Base-by-base conservation (phyloP, 2,329 filamentous ascomycete species). In the Beauveria asiatica region DNA sequence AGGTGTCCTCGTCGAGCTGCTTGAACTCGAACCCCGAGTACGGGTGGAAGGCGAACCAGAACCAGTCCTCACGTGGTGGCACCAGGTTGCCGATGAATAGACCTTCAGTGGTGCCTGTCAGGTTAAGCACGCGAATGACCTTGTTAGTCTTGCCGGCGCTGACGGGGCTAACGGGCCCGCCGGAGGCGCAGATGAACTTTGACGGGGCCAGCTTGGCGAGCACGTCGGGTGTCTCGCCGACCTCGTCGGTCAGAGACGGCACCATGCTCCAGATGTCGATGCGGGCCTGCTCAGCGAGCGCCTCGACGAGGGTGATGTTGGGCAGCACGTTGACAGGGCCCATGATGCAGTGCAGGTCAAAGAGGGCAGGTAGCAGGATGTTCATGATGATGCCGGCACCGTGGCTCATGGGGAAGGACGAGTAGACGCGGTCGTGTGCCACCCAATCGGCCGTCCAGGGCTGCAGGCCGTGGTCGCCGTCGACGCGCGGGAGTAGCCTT, bases 351-450 rank as follows among this genome's bases (percentile, higher is more conserved):
- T 69, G 71, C 0, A 76, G 60, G 7, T 66, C 62, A 19, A 72
- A 75, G 1, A 76, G 65, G 0, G 70, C 66, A 0, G 74, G 73
- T 64, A 76, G 67, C 0, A 76, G 41, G 21, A 76, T 72, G 59
- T 77, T 62, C 73, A 76, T 76, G 17, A 77, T 71, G 5, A 76
- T 71, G 16, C 75, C 75, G 0, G 75, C 74, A 1, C 72, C 72
- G 45, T 70, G 68, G 13, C 67, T 70, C 71, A 75, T 73, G 2
- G 73, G 72, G 37, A 74, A 75, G 6, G 71, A 72, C 0, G 68
- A 73, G 50, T 73, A 72, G 17, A 73, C 68, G 16, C 42, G 66
- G 45, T 73, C 69, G 0, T 69, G 67, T 1, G 64, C 63, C 9
- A 67, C 65, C 68, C 68, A 72, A 21, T 65, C 64, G 0, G 68